phyloP scores from a whole-genome alignment of 2,329 filamentous ascomycete species.

The Lasiodiplodia theobromae region DNA sequence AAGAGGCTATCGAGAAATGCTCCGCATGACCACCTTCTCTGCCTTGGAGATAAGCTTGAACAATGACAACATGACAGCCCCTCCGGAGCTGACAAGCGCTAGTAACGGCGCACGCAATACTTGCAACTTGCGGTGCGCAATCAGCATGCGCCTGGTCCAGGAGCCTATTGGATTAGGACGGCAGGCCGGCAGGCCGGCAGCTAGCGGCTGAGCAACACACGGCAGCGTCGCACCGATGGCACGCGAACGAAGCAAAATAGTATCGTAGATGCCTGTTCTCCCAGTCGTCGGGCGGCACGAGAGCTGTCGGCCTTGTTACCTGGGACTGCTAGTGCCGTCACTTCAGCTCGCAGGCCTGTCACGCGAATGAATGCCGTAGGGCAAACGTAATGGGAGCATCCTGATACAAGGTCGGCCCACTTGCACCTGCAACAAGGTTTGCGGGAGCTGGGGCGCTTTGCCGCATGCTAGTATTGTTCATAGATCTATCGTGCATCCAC shows the following conservation, averaged over 20 bases:
- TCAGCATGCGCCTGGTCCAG: constrained; percentile 5
- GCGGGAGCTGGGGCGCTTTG: not conserved
- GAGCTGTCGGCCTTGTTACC: constrained; percentile 16
- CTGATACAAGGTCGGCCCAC: constrained; percentile 4
- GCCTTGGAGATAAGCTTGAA: constrained; percentile 15
- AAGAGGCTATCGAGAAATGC: constrained; percentile 17
- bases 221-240: constrained; percentile 22
- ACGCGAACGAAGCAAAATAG: constrained; percentile 20
- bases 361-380: constrained; percentile 11
- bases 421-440: not conserved
- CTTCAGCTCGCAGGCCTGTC: constrained; percentile 5
- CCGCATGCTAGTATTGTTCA: not conserved
- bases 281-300: constrained; percentile 18
- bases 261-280: constrained; percentile 2
- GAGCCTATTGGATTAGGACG: constrained; percentile 27
- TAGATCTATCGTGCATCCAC: not conserved
- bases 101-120: constrained; percentile 25
- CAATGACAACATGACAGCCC: constrained; percentile 22
- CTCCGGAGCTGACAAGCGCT: constrained; percentile 21
- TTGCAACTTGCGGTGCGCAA: constrained; percentile 1
- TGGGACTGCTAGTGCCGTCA: constrained; percentile 3
- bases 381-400: constrained; percentile 17
- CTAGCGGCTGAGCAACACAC: constrained; percentile 17
- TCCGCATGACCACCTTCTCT: constrained; percentile 25
- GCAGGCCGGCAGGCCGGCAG: constrained; percentile 24